Conservation (phyloP, 768 basidiomycete species). For the Termitomyces sp. region DNA sequence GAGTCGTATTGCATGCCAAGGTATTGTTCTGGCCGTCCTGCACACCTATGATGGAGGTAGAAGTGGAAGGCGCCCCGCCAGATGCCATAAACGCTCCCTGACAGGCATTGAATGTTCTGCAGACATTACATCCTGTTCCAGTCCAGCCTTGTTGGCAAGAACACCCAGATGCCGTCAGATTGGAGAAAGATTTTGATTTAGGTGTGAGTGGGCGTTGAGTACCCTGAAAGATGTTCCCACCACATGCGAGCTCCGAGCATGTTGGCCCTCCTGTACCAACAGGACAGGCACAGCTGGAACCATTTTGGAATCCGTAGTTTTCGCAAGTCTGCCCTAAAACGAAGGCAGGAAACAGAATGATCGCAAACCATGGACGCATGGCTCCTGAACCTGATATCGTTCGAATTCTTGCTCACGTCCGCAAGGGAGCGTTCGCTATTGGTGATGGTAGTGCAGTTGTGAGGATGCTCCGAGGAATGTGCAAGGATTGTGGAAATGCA, state of each 20-base stretch:
- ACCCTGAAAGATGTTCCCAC: conserved; percentile 78
- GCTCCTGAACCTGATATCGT: neutral
- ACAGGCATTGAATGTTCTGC: conserved; percentile 61
- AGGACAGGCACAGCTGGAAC: conserved; percentile 67
- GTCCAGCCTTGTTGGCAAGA: conserved; percentile 71
- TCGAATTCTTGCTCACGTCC: neutral
- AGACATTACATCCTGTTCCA: conserved; percentile 79
- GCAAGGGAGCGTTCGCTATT: neutral
- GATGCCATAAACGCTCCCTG: conserved; percentile 50
- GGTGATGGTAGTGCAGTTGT: neutral
- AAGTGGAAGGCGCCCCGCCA: conserved; percentile 26
- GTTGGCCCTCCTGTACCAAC: conserved; percentile 71
- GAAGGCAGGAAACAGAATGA: conserved; percentile 17
- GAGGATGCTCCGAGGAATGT: neutral
- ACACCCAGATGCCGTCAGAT: conserved; percentile 64
- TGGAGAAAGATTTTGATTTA: conserved; percentile 40
- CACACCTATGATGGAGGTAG: conserved; percentile 19
- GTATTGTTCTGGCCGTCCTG: conserved; percentile 48
- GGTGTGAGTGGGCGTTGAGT: conserved; percentile 46
- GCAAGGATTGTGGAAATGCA: neutral
- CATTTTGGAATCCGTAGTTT: conserved; percentile 60
- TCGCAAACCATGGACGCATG: conserved; percentile 5
- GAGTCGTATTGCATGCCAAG: conserved; percentile 63
- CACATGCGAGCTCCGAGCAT: conserved; percentile 69
- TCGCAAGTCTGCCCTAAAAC: conserved; percentile 46